phyloP scores from a whole-genome alignment of 805 yeast genomes.

The Pichia heedii region DNA sequence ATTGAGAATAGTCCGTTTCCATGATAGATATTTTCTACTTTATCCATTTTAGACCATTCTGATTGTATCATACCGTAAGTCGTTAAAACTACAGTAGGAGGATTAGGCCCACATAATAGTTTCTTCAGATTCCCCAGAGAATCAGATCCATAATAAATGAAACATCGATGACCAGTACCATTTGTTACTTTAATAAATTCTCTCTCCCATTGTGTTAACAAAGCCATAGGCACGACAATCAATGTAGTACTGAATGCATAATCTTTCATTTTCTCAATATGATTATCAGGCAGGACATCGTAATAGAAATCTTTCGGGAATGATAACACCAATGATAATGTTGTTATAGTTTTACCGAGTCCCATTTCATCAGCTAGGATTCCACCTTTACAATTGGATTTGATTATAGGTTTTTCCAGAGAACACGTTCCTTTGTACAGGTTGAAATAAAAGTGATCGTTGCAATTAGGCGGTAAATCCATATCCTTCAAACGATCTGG shows the following conservation, averaged over 20 bases:
- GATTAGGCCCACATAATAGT: constrained; percentile 33
- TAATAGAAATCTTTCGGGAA: constrained; percentile 42
- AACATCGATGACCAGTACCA: constrained; percentile 32
- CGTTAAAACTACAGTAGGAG: constrained; percentile 68
- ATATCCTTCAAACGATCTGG: constrained; percentile 8
- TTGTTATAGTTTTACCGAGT: constrained; percentile 83
- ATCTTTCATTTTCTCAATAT: constrained; percentile 15
- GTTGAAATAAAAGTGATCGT: constrained; percentile 55
- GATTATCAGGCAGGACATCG: constrained; percentile 10
- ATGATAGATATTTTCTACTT: constrained; percentile 17
- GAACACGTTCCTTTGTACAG: constrained; percentile 75
- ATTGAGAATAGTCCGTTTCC: constrained; percentile 58
- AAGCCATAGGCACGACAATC: constrained; percentile 82
- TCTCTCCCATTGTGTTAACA: constrained; percentile 83
- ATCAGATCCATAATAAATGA: constrained; percentile 70
- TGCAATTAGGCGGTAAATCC: background rate
- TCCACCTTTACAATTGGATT: constrained; percentile 64
- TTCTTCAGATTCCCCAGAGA: constrained; percentile 40
- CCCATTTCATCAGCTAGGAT: constrained; percentile 97
- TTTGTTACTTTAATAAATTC: constrained; percentile 60
- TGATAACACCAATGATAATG: constrained; percentile 62
- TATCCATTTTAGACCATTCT: constrained; percentile 50
- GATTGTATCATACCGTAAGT: constrained; percentile 81
- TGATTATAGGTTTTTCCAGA: constrained; percentile 53
- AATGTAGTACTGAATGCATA: constrained; percentile 70